Evolutionary conservation across 1,284 basidiomycete genomes (phyloP).

Genomic region (Grifola frondosa): DNA sequence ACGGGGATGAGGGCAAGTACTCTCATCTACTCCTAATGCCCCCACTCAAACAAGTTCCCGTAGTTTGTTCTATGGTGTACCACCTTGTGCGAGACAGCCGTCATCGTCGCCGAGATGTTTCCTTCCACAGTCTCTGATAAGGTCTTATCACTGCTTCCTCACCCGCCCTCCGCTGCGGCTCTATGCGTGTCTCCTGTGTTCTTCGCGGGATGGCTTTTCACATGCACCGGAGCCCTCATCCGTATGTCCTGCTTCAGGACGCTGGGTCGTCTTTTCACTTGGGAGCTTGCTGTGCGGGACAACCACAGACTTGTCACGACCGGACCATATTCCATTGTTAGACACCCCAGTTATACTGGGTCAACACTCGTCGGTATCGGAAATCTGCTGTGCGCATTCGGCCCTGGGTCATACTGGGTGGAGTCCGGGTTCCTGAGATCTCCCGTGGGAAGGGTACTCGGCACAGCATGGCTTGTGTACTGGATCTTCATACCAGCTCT

Average conservation of each 20-base stretch:
- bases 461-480: not conserved
- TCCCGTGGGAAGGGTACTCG: not conserved
- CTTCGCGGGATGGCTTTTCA: not conserved
- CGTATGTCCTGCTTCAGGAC: conserved; percentile 11
- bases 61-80: not conserved
- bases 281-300: conserved; percentile 10
- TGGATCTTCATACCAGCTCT: too few relatives aligned
- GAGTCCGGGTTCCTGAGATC: conserved; percentile 3
- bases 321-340: conserved; percentile 17
- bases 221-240: conserved; percentile 4
- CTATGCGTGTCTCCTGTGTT: not conserved
- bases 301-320: conserved; percentile 15
- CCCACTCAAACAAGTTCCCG: not conserved
- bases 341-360: conserved; percentile 18
- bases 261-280: conserved; percentile 15
- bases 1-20: not conserved
- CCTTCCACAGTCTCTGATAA: not conserved
- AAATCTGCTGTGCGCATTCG: conserved; percentile 1
- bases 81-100: not conserved
- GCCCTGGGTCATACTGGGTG: not conserved
- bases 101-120: not conserved
- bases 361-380: conserved; percentile 7
- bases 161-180: not conserved
- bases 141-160: not conserved
- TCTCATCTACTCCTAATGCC: not conserved